Evolutionary conservation across 2,329 filamentous ascomycete genomes (phyloP), one percentile per base, ranked within the genome.

Genomic region (Monilinia vaccinii-corymbosi): DNA sequence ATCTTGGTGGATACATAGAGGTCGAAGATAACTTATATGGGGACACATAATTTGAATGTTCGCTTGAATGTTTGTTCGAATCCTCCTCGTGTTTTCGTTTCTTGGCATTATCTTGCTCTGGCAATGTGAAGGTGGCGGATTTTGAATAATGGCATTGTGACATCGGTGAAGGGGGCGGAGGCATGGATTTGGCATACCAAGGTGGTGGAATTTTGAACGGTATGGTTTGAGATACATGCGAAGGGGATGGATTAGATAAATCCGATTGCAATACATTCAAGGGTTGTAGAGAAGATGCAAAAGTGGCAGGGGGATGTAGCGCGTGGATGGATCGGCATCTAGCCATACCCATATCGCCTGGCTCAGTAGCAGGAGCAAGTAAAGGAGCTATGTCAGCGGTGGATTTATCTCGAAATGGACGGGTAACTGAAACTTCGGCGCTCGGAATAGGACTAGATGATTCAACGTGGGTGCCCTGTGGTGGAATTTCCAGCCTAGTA

Each of bases 61-160:
- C n/a, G n/a, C 1, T 13, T 50, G 25, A 42, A 49, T 49, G 3
- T 40, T 50, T 14, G n/a, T 2, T 18, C 42, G 25, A 42, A 49
- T 40, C n/a, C 11, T 50, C 40, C n/a, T 44, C n/a, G 14, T 18
- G n/a, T 34, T 58, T 58, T 23, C 56, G 36, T 42, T 58, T 58
- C 11, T 34, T 58, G 2, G 23, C 34, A 49, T 36, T 8, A 31
- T 28, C 36, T 31, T 58, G 56, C 32, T 58, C 34, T 42, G 34
- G 34, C 8, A 21, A 23, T 34, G 23, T 40, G 28, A n/a, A 34
- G 5, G 21, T 16, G n/a, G 25, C 32, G 8, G n/a, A 42, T 21
- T 23, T 42, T 23, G 34, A 11, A 11, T n/a, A n/a, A 23, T 58
- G 21, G n/a, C 18, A 31, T 42, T 34, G 36, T 11, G 45, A 40